Evolutionary conservation across 1,284 basidiomycete species (phyloP).

Genomic region (Polyporus tsugae): DNA sequence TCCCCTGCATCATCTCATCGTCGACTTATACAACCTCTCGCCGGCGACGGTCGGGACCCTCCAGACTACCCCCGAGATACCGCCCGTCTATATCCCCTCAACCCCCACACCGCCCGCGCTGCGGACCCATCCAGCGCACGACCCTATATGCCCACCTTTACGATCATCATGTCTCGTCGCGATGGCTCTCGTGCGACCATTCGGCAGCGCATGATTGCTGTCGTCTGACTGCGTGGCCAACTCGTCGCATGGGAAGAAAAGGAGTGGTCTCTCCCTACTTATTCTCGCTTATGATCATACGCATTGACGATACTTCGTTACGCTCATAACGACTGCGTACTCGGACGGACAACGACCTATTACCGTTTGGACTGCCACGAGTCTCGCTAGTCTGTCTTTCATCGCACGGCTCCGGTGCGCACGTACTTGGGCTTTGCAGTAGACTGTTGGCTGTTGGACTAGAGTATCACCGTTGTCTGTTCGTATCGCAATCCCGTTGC

Average conservation of each 20-base stretch:
- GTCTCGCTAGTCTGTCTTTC: background rate
- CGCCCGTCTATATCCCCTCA: constrained; percentile 5
- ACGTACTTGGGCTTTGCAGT: too few relatives aligned
- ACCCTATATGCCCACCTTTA: constrained; percentile 22
- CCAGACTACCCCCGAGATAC: constrained; percentile 12
- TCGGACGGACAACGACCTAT: constrained; percentile 22
- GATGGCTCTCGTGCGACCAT: constrained; percentile 11
- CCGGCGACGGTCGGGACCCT: constrained; percentile 19
- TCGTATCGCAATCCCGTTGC: background rate
- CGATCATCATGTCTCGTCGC: constrained; percentile 22
- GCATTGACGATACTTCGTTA: constrained; percentile 25
- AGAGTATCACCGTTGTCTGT: constrained; percentile 12
- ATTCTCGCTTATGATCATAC: constrained; percentile 27
- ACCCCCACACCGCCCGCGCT: constrained; percentile 13
- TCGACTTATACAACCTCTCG: constrained; percentile 23
- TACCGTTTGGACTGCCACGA: constrained; percentile 19
- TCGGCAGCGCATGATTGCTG: background rate
- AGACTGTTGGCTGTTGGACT: background rate
- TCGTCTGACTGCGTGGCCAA: background rate
- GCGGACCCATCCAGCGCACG: constrained; percentile 9
- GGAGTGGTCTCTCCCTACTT: constrained; percentile 24
- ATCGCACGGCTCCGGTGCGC: too few relatives aligned
- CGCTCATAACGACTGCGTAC: constrained; percentile 21
- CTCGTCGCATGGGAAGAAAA: constrained; percentile 22
- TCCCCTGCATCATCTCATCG: constrained; percentile 20